Conservation (phyloP, 2,329 filamentous ascomycete genomes). For the Coniochaeta prunicola region DNA sequence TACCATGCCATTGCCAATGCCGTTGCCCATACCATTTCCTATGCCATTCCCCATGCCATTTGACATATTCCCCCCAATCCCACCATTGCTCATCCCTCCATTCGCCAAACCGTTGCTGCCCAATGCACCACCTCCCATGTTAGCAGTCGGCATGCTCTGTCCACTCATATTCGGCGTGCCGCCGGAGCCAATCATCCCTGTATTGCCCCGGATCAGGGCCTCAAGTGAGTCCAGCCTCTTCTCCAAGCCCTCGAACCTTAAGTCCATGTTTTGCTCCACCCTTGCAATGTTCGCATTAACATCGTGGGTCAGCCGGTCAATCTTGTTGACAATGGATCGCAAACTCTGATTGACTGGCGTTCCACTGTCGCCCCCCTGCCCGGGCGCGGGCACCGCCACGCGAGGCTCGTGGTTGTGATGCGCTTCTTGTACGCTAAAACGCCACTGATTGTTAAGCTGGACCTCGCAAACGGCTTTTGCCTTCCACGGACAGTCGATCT, state of each 20-base stretch:
- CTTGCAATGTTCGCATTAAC: constrained; percentile 44
- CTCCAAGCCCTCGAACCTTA: constrained; percentile 43
- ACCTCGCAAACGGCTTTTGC: constrained; percentile 59
- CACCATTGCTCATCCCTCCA: constrained; percentile 7
- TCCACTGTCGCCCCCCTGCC: constrained; percentile 38
- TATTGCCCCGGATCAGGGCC: constrained; percentile 12
- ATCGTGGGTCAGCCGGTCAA: constrained; percentile 52
- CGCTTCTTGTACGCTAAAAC: constrained; percentile 54
- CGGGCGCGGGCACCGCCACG: constrained; percentile 43
- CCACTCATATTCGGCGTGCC: constrained; percentile 15
- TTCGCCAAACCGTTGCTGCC: constrained; percentile 15
- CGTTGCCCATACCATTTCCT: constrained; percentile 1
- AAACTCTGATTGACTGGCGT: constrained; percentile 51
- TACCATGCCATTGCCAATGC: constrained; percentile 10
- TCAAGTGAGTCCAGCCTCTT: constrained; percentile 50
- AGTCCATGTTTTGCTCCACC: constrained; percentile 21
- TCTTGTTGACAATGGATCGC: constrained; percentile 50
- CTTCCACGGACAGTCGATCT: constrained; percentile 57
- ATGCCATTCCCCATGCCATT: constrained; percentile 5
- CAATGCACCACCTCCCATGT: constrained; percentile 16
- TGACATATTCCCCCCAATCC: background rate
- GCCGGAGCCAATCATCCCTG: constrained; percentile 11
- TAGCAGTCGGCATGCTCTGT: constrained; percentile 18
- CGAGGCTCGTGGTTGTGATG: constrained; percentile 56
- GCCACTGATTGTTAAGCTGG: constrained; percentile 55